Evolutionary conservation across 306 rosid species (phyloP).

Genomic region (Aeschynomene evenia): DNA sequence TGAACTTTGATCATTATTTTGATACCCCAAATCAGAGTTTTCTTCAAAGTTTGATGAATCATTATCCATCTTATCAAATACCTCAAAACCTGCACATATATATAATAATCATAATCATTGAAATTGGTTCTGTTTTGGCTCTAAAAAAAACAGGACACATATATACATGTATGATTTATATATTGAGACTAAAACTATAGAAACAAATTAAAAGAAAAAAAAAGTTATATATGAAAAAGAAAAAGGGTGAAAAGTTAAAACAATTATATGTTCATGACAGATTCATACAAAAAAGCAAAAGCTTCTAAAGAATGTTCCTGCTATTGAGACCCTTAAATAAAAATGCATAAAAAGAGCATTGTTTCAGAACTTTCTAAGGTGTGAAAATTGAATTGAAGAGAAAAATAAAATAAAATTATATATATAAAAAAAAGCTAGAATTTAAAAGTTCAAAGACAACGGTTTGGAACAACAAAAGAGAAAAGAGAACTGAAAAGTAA

Average conservation of each 20-base stretch:
- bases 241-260: conserved; percentile 35
- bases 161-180: conserved; percentile 10
- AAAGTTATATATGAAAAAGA: conserved; percentile 25
- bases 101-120: conserved; percentile 34
- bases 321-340: conserved; percentile 46
- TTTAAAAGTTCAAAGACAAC: conserved; percentile 44
- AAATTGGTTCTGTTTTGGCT: conserved; percentile 24
- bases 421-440: conserved; percentile 33
- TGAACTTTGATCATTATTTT: conserved; percentile 62
- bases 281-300: conserved; percentile 57
- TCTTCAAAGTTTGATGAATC: conserved; percentile 53
- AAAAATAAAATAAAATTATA: too few relatives aligned
- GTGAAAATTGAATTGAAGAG: background rate
- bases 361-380: conserved; percentile 18
- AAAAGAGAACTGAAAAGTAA: conserved; percentile 33
- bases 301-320: conserved; percentile 45
- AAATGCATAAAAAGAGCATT: conserved; percentile 28
- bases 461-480: conserved; percentile 20
- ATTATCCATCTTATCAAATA: conserved; percentile 63
- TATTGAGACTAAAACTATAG: conserved; percentile 7
- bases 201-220: background rate
- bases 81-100: conserved; percentile 56
- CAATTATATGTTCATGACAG: conserved; percentile 32
- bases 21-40: conserved; percentile 58
- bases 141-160: too few relatives aligned